Evolutionary conservation across 2,329 filamentous ascomycete species (phyloP).

Genomic region (Epicoccum nigrum): DNA sequence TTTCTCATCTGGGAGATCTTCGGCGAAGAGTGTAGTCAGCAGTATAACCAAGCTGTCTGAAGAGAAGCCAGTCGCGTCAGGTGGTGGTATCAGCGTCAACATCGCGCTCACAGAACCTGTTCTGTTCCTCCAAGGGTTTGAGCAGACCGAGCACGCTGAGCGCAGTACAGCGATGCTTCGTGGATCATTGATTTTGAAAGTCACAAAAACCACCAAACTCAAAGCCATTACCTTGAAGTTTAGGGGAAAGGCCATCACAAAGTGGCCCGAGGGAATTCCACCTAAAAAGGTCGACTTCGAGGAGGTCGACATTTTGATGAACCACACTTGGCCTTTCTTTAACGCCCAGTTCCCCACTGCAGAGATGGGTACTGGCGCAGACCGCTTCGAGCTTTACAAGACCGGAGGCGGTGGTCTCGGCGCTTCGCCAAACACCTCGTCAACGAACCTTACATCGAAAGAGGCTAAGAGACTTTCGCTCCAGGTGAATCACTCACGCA

Average conservation of each 20-base stretch:
- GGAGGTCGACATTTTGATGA: slow-evolving; percentile 85
- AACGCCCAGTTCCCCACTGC: slow-evolving; percentile 72
- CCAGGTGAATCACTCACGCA: slow-evolving; percentile 80
- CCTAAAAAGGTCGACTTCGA: slow-evolving; percentile 82
- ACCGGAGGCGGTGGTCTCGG: slow-evolving; percentile 48
- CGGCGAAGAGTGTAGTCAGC: slow-evolving; percentile 43
- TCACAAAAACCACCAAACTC: slow-evolving; percentile 90
- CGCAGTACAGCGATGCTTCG: slow-evolving; percentile 81
- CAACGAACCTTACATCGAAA: slow-evolving; percentile 52
- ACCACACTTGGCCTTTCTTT: slow-evolving; percentile 91
- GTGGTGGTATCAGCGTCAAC: slow-evolving; percentile 75
- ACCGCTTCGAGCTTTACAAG: slow-evolving; percentile 64
- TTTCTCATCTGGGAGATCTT: slow-evolving; percentile 45
- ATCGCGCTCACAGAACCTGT: slow-evolving; percentile 81
- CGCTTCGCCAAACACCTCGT: slow-evolving; percentile 54
- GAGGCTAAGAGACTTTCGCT: slow-evolving; percentile 74
- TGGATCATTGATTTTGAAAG: slow-evolving; percentile 79
- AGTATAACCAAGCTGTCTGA: slow-evolving; percentile 46
- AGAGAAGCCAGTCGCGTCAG: slow-evolving; percentile 77
- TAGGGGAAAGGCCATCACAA: slow-evolving; percentile 81
- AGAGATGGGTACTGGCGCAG: slow-evolving; percentile 66
- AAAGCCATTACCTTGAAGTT: slow-evolving; percentile 90
- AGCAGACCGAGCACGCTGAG: slow-evolving; percentile 68
- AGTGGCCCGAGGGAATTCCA: slow-evolving; percentile 96
- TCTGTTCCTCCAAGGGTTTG: slow-evolving; percentile 79